Base-by-base conservation (phyloP, 1,139 yeast species). In the Geotrichum bryndzae region DNA sequence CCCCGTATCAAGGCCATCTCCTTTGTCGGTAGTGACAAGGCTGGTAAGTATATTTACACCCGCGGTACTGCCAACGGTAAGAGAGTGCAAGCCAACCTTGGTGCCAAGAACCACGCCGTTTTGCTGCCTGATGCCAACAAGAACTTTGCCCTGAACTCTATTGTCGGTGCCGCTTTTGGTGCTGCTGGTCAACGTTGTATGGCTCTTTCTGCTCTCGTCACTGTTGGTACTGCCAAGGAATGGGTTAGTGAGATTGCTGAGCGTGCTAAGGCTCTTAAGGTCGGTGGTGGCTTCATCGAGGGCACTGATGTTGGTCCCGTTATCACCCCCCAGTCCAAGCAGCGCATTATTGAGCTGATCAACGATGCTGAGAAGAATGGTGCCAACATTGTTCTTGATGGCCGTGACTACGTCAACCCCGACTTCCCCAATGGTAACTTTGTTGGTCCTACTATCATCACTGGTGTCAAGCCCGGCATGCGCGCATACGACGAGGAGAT, bases 101-200 rank as follows among this genome's bases (percentile, higher is more conserved):
- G 91, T 46, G 92, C 92, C 55, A 87, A 87, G 76, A 87, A 87
- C 77, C 92, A 87, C 74, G 84, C 87, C 72, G 84, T 87, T 56
- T 83, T 86, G 41, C 80, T 85, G 66, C 91, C 91, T 8, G 92
- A 87, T 70, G 90, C 92, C 45, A 82, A 85, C 76, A 84, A 84
- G 73, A 74, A 77, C 66, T 88, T 84, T 67, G 84, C 88, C 63
- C 76, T 87, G 67, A 85, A 84, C 71, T 86, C 90, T 33, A 76
- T 87, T 54, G 85, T 80, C 61, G 92, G 92, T 56, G 91, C 94
- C 54, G 90, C 90, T 27, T 87, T 88, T 70, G 94, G 94, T 52
- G 94, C 94, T 64, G 92, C 92, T 46, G 94, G 94, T 64, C 92
- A 87, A 77, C 82, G 94, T 74, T 87, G 94, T 76, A 87, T 87